These are phyloP conservation scores for Bacidia gigantensis DNA, from an alignment of 495 filamentous ascomycete species.

Conservation along the genomic window DNA sequence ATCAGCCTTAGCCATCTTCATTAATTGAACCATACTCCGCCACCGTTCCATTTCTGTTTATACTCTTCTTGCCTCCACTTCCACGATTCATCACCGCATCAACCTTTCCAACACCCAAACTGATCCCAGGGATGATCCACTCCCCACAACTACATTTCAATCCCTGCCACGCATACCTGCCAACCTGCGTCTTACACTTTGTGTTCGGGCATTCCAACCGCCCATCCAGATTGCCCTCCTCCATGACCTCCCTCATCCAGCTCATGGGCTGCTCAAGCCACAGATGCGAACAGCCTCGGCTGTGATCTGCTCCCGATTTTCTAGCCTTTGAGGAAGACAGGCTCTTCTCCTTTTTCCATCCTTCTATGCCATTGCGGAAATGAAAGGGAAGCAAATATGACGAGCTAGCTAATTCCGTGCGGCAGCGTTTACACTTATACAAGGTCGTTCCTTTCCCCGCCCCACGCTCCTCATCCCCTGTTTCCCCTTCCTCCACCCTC, in stretches of 20 bases:
- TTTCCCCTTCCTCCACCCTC: constrained; percentile 2
- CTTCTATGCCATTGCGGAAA: not conserved
- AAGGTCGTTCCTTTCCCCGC: not conserved
- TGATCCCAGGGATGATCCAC: constrained; percentile 88
- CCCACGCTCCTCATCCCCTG: not conserved
- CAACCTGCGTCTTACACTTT: constrained; percentile 66
- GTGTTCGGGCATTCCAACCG: constrained; percentile 66
- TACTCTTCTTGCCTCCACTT: not conserved
- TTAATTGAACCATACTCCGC: not conserved
- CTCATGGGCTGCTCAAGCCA: constrained; percentile 72
- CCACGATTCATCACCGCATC: constrained; percentile 46
- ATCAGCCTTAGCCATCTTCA: not conserved
- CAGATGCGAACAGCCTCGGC: constrained; percentile 39
- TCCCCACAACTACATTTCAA: constrained; percentile 81
- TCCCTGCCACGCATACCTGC: constrained; percentile 91
- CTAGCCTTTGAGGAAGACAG: constrained; percentile 20
- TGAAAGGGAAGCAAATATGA: constrained; percentile 45
- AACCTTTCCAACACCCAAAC: constrained; percentile 62
- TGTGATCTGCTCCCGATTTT: not conserved
- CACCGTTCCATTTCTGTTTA: constrained; percentile 2
- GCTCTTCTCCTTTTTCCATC: constrained; percentile 14
- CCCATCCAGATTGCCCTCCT: constrained; percentile 63
- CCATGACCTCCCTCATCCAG: constrained; percentile 81
- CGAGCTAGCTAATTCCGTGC: constrained; percentile 48
- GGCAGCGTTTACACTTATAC: constrained; percentile 16